Evolutionary conservation across 192 early-diverging fungal genomes (phyloP).

Genomic region (Entomortierella beljakovae): DNA sequence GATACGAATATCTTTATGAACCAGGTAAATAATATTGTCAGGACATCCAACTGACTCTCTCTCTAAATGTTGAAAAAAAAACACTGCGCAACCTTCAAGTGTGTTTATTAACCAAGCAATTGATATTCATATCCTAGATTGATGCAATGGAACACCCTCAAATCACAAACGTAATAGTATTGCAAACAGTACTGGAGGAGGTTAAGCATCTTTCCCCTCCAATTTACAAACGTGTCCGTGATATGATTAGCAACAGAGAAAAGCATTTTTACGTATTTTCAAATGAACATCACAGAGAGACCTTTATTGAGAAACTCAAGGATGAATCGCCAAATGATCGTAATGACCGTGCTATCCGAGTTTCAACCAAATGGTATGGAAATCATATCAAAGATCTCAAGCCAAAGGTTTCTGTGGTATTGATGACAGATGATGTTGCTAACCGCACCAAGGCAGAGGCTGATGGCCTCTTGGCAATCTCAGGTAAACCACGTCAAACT

Average conservation of each 20-base stretch:
- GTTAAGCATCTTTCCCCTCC: conserved; percentile 84
- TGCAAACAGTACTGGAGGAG: conserved; percentile 96
- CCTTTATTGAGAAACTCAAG: conserved; percentile 83
- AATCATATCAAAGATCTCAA: conserved; percentile 69
- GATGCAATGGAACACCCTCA: conserved; percentile 93
- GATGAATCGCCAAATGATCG: conserved; percentile 94
- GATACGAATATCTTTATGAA: conserved; percentile 97
- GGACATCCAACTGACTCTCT: no score
- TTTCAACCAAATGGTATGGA: conserved; percentile 86
- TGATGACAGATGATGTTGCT: conserved; percentile 92
- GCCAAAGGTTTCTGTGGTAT: conserved; percentile 66
- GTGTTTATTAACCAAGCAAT: no score
- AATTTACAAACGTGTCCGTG: conserved; percentile 83
- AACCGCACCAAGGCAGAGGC: conserved; percentile 79
- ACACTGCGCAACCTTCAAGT: no score
- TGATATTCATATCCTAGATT: conserved; percentile 68
- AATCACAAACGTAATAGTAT: conserved; percentile 90
- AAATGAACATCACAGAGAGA: conserved; percentile 94
- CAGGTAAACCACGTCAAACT: conserved; percentile 56
- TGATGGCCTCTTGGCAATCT: conserved; percentile 74
- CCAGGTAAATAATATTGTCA: conserved; percentile 71
- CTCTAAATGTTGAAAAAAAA: no score
- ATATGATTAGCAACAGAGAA: conserved; percentile 76
- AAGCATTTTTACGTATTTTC: conserved; percentile 93
- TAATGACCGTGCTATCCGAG: conserved; percentile 95